Percentiles rank a stretch among this genome's conserved stretches.
Conservation (phyloP, 2,329 filamentous ascomycete genomes). For the Penicillium concentricum region DNA sequence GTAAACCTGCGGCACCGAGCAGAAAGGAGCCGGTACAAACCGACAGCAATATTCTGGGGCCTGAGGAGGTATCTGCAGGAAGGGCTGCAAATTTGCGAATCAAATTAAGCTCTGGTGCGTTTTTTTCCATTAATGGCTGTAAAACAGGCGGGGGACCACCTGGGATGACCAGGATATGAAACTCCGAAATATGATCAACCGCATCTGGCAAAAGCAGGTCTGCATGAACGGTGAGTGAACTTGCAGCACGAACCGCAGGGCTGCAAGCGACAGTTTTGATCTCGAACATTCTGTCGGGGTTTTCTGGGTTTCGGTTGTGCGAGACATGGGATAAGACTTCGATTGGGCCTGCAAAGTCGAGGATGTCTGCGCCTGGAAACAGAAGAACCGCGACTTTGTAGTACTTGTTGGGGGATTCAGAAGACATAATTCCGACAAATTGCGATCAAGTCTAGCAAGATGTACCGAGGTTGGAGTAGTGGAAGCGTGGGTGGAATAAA, state of each 20-base stretch:
- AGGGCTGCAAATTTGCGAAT: constrained; percentile 24
- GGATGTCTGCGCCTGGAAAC: constrained; percentile 40
- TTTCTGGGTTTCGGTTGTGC: constrained; percentile 27
- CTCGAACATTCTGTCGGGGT: constrained; percentile 31
- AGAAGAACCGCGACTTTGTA: constrained; percentile 42
- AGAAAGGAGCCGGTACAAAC: constrained; percentile 43
- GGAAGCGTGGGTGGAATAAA: background rate
- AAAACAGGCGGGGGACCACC: constrained; percentile 32
- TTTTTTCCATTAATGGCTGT: constrained; percentile 21
- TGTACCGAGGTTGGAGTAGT: background rate
- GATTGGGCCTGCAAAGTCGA: constrained; percentile 43
- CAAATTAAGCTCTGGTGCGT: constrained; percentile 20
- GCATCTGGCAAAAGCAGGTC: constrained; percentile 33
- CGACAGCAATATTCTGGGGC: constrained; percentile 37
- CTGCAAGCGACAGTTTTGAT: constrained; percentile 35
- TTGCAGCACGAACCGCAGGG: constrained; percentile 23
- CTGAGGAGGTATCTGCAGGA: constrained; percentile 17
- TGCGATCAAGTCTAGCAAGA: background rate
- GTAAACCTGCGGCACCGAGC: constrained; percentile 38
- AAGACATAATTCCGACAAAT: constrained; percentile 11
- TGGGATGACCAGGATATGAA: constrained; percentile 43
- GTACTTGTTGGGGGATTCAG: constrained; percentile 12
- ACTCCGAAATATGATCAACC: constrained; percentile 27
- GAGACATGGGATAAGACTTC: constrained; percentile 37
- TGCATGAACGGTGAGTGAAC: constrained; percentile 31